phyloP scores from a whole-genome alignment of 352 stramenopile species.

The Globisporangium ultimum region DNA sequence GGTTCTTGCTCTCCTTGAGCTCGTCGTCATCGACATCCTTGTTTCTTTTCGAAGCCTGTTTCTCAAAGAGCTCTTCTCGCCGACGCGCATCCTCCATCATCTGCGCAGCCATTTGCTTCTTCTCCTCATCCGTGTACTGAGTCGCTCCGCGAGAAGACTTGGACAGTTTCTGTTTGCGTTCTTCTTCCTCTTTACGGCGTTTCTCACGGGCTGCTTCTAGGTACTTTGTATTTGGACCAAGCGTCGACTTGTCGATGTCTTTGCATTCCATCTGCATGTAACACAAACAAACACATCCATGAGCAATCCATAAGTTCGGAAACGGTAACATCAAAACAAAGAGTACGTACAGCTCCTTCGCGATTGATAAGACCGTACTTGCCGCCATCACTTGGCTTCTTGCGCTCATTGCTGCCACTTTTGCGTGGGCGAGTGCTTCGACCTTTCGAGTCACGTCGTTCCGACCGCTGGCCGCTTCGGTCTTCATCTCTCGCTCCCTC shows the following conservation, averaged over 20 bases:
- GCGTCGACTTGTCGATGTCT: slow-evolving; percentile 68
- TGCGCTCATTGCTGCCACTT: slow-evolving; percentile 6
- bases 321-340: background rate
- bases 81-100: slow-evolving; percentile 77
- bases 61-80: slow-evolving; percentile 58
- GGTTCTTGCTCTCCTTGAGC: slow-evolving; percentile 46
- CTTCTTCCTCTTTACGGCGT: slow-evolving; percentile 64
- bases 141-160: slow-evolving; percentile 26
- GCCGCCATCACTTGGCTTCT: slow-evolving; percentile 27
- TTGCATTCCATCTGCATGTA: slow-evolving; percentile 50
- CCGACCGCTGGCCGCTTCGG: background rate
- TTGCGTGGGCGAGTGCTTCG: background rate
- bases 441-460: slow-evolving; percentile 1
- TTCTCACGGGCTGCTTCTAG: slow-evolving; percentile 68
- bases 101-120: slow-evolving; percentile 47
- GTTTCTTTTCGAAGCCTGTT: slow-evolving; percentile 46
- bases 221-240: slow-evolving; percentile 79
- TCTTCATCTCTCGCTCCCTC: background rate
- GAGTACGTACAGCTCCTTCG: slow-evolving; percentile 39
- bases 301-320: background rate
- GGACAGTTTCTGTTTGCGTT: slow-evolving; percentile 55
- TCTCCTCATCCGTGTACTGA: slow-evolving; percentile 56
- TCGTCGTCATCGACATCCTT: slow-evolving; percentile 56
- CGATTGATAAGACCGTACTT: slow-evolving; percentile 70
- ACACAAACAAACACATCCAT: background rate